Conservation (phyloP, 345 rosid species). For the Cardamine chenopodiifolia region DNA sequence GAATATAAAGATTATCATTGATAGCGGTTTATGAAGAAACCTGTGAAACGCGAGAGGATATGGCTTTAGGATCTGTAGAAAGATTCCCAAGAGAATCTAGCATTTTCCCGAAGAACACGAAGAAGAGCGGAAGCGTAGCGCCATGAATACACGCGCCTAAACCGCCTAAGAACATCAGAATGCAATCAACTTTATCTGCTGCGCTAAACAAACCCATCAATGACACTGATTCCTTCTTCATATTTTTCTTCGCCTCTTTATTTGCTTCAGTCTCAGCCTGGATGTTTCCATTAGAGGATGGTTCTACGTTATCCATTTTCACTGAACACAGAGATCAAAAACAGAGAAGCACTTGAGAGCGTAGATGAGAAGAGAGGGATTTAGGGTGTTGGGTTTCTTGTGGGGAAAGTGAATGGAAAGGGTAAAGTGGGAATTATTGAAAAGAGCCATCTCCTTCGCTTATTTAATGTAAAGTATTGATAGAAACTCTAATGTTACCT, state of each 20-base stretch:
- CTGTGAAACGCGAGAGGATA: slow-evolving; percentile 64
- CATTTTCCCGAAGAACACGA: slow-evolving; percentile 66
- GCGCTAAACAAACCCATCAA: slow-evolving; percentile 66
- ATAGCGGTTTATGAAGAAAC: slow-evolving; percentile 36
- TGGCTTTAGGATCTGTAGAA: slow-evolving; percentile 52
- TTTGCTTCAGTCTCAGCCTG: neutral
- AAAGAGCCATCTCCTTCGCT: slow-evolving; percentile 13
- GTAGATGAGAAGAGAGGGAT: neutral
- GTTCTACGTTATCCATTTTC: slow-evolving; percentile 8
- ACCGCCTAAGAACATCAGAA: slow-evolving; percentile 63
- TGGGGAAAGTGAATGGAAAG: neutral
- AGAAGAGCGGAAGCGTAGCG: slow-evolving; percentile 69
- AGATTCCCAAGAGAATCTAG: slow-evolving; percentile 69
- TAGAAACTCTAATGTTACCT: slow-evolving; percentile 21
- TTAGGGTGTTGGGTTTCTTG: slow-evolving; percentile 20
- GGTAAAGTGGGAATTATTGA: neutral
- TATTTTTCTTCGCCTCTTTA: slow-evolving; percentile 1
- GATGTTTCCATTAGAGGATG: slow-evolving; percentile 7
- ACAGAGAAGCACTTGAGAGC: neutral
- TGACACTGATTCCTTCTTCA: slow-evolving; percentile 47
- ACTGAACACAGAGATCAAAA: neutral
- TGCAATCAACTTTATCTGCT: slow-evolving; percentile 59
- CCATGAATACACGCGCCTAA: slow-evolving; percentile 72
- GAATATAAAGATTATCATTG: neutral
- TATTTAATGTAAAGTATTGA: slow-evolving; percentile 29